Base-by-base conservation (phyloP, 1,284 basidiomycete genomes). In the Mycena citricolor region DNA sequence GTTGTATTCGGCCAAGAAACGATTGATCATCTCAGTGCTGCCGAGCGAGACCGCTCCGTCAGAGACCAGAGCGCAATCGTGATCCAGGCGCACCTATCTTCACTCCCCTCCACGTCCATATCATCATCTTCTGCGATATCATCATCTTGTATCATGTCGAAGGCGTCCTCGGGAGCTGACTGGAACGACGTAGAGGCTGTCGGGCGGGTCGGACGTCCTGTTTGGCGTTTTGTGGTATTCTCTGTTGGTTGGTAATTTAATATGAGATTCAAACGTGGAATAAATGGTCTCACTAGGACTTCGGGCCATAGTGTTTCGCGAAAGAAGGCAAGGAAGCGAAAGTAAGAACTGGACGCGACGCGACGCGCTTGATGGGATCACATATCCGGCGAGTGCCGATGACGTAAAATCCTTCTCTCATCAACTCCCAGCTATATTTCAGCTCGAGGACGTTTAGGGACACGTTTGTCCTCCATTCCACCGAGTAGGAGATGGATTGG, bases 401-500 rank as follows among this genome's bases (percentile, higher is more conserved):
- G n/a, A n/a, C n/a, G n/a, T n/a, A n/a, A n/a, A n/a, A n/a, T n/a
- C n/a, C n/a, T n/a, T n/a, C n/a, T n/a, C n/a, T n/a, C n/a, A n/a
- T n/a, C n/a, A n/a, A n/a, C n/a, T n/a, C n/a, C n/a, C n/a, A n/a
- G n/a, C n/a, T 38, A 14, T 20, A 38, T n/a, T 22, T 34, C 23
- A 21, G 38, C 31, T 32, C 31, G 31, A 23, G 23, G 21, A 14
- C 8, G 19, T 24, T 14, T 20, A 21, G 31, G 16, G 23, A 31
- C 44, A 28, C 34, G 41, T 24, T 30, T 22, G 22, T 33, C 6
- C 20, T 20, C 22, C 25, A 24, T 13, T n/a, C 14, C 32, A 28
- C 31, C 21, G 7, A 8, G 8, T 16, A 16, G 11, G 11, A 17
- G 25, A 68, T 68, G 67, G 67, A 68, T 54, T 68, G 61, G 67